Percentiles rank a stretch among this genome's conserved stretches.
phyloP scores from a whole-genome alignment of 306 rosid genomes.

The Vigna hirtella region DNA sequence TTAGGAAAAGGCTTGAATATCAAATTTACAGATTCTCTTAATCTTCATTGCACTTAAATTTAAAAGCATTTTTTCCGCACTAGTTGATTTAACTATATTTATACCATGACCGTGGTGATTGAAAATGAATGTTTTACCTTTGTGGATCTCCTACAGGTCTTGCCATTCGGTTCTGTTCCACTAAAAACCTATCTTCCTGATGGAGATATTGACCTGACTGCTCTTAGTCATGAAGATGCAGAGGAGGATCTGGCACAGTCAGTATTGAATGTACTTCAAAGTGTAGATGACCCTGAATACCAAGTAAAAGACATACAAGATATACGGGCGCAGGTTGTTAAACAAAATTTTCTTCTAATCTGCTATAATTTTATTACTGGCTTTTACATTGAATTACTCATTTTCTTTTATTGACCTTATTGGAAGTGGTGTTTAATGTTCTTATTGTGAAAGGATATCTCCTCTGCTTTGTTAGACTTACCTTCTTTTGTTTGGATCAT shows the following conservation, averaged over 20 bases:
- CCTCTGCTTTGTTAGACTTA: conserved; percentile 23
- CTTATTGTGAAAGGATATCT: conserved; percentile 23
- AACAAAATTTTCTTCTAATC: conserved; percentile 27
- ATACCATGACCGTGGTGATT: conserved; percentile 18
- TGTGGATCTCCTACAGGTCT: conserved; percentile 59
- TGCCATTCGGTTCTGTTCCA: conserved; percentile 75
- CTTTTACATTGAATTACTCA: conserved; percentile 12
- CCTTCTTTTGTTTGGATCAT: conserved; percentile 38
- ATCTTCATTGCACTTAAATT: background rate
- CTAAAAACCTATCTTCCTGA: conserved; percentile 83
- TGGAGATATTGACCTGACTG: conserved; percentile 80
- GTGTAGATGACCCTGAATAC: conserved; percentile 43
- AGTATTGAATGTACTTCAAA: conserved; percentile 54
- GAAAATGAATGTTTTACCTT: conserved; percentile 31
- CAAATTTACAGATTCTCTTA: conserved; percentile 10
- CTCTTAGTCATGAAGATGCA: conserved; percentile 51
- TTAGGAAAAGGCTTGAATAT: conserved; percentile 13
- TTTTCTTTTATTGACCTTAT: conserved; percentile 18
- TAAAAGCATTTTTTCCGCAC: conserved; percentile 22
- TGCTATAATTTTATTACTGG: background rate
- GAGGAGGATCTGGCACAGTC: conserved; percentile 60
- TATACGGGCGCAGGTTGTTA: conserved; percentile 65
- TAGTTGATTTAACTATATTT: conserved; percentile 30
- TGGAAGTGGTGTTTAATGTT: conserved; percentile 24
- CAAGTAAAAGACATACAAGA: conserved; percentile 56